Evolutionary conservation across 2,329 filamentous ascomycete genomes (phyloP).

Genomic region (Apiospora pterosperma): DNA sequence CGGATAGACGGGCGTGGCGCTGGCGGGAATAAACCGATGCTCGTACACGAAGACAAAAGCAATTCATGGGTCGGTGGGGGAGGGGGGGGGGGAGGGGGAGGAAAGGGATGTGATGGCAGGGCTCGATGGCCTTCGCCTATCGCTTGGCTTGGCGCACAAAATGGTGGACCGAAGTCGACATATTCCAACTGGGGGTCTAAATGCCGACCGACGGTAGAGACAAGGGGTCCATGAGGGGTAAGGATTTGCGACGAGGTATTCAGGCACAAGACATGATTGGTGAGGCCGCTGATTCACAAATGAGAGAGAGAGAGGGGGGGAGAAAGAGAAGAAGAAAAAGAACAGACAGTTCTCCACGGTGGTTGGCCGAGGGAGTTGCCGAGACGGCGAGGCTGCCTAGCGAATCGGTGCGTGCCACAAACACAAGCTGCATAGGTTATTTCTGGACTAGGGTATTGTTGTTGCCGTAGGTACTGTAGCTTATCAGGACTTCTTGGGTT

Average conservation of each 20-base stretch:
- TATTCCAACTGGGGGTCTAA: background rate
- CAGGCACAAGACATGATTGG: background rate
- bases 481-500: background rate
- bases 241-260: background rate
- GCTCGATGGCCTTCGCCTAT: background rate
- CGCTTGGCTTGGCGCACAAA: background rate
- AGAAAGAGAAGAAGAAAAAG: background rate
- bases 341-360: background rate
- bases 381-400: background rate
- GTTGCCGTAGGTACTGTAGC: background rate
- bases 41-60: background rate
- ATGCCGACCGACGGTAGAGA: background rate
- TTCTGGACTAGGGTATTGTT: background rate
- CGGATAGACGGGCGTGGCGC: background rate
- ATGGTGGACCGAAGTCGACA: constrained; percentile 1
- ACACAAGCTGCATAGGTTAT: background rate
- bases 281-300: background rate
- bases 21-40: background rate
- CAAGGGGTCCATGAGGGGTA: background rate
- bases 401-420: background rate
- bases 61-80: background rate
- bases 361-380: background rate
- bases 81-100: no score
- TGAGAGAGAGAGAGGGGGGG: background rate
- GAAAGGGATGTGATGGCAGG: background rate